Evolutionary conservation across 805 yeast genomes (phyloP), one percentile per base, ranked within the genome.

Genomic region (Candida boidinii): DNA sequence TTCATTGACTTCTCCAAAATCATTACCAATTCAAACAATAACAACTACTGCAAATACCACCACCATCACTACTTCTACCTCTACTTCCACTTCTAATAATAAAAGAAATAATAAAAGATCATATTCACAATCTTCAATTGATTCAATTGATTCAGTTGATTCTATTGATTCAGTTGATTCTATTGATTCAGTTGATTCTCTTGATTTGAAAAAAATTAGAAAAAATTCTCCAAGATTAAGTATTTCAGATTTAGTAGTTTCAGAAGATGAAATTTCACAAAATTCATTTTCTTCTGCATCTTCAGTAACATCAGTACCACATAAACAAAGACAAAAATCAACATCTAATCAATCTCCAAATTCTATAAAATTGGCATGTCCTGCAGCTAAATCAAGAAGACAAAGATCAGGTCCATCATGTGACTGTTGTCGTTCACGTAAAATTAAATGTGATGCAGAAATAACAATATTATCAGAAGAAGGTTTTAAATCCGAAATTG

Each of bases 321-420:
- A 12, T 21, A 17, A 21, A 28, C 19, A n/a, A 22, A 25, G 17
- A 3, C 5, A 10, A 29, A 29, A 29, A 17, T 16, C 16, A 11
- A 14, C 39, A 38, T 15, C 42, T 39, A n/a, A 36, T 9, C 10
- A 22, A 12, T n/a, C 23, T 7, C 7, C 29, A 8, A 7, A 7
- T 8, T 18, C 58, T 14, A 51, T 54, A 30, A 54, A 54, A 39
- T 31, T 54, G 17, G 58, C 57, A 0, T 54, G 58, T 6, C 59
- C 60, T 3, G 52, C 59, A 5, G 30, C 45, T 4, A 39, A 46
- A 9, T 41, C 56, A 9, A 52, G 53, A 23, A 58, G 86, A 44
- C 88, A 80, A 55, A 58, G 90, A 38, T 61, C 72, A 14, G 87
- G 90, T 0, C 87, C 87, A 3, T 73, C 82, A 26, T 80, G 90